Base-by-base conservation (phyloP, 768 basidiomycete genomes). In the Lactarius vividus region DNA sequence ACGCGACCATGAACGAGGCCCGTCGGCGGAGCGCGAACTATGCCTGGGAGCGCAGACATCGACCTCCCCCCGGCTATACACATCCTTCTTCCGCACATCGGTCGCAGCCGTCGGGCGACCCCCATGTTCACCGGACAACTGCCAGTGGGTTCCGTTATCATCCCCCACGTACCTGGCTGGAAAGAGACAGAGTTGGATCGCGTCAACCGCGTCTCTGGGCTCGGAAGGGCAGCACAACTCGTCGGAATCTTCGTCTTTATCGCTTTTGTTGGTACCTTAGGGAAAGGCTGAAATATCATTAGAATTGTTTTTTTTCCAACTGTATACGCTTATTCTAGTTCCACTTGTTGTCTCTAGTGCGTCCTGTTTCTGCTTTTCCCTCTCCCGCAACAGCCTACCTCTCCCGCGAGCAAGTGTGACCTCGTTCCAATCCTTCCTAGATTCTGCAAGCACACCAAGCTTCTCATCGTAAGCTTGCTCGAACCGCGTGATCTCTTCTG, bases 341-440 rank as follows among this genome's bases (percentile, higher is more conserved):
- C 70, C 1, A 53, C 28, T 1, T 1, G 60, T 63, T 26, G 66
- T 75, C 39, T 61, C 73, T 15, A 63, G n/a, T 1, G 64, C 59
- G 56, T 33, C 62, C 18, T 66, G 54, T 42, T 59, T 67, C 54
- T 74, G 61, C 46, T 80, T 84, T 65, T 74, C 79, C 73, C 4
- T 85, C 77, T 92, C 91, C 71, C 89, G 81, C 46, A 80, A 79
- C 56, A 94, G 72, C 70, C 92, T 78, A 3, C 92, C 92, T 73
- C 91, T 92, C 16, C 92, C 91, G 67, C 92, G 77, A 39, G 86
- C 86, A 65, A 79, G 69, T 31, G 92, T 87, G 2, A 94, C 90
- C 42, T 80, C 78, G n/a, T 75, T 75, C 90, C 91, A 93, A 62
- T 76, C 76, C 39, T 65, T 72, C 71, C 75, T 80, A 29, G 88